A percentile compares a stretch with the other conserved stretches of the same genome.
These are phyloP conservation scores for Colletotrichum euphorbiae DNA, from an alignment of 2,329 filamentous ascomycete genomes.

Conservation along the genomic window DNA sequence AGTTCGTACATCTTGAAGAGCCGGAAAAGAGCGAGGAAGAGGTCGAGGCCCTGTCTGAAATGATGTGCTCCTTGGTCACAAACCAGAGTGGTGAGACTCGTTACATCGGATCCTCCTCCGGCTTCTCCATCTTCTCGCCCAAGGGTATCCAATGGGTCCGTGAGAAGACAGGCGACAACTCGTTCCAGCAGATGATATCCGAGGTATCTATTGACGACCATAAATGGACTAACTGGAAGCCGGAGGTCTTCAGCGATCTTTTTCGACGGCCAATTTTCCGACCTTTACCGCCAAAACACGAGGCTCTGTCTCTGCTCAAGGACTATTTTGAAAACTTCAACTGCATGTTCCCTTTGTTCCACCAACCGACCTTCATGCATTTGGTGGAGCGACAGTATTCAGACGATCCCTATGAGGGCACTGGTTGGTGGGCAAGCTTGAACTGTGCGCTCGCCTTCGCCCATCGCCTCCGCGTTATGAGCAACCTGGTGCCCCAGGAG, in stretches of 20 bases:
- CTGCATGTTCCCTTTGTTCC: slow-evolving; percentile 97
- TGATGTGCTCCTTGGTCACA: slow-evolving; percentile 98
- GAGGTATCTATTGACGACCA: slow-evolving; percentile 92
- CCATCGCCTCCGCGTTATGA: slow-evolving; percentile 93
- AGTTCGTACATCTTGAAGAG: slow-evolving; percentile 57
- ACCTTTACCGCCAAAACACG: slow-evolving; percentile 84
- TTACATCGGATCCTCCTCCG: slow-evolving; percentile 96
- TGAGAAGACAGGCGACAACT: slow-evolving; percentile 93
- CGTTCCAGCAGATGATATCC: slow-evolving; percentile 94
- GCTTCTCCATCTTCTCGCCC: slow-evolving; percentile 98
- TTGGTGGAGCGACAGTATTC: slow-evolving; percentile 95
- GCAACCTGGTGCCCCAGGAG: slow-evolving; percentile 87
- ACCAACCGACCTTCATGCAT: slow-evolving; percentile 98
- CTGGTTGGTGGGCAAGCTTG: slow-evolving; percentile 98
- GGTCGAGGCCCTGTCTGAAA: slow-evolving; percentile 90
- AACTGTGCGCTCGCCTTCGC: slow-evolving; percentile 95
- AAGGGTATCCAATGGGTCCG: slow-evolving; percentile 99
- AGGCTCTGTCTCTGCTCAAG: slow-evolving; percentile 86
- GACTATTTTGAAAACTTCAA: slow-evolving; percentile 99
- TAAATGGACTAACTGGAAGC: slow-evolving; percentile 98
- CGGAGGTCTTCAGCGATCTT: slow-evolving; percentile 94
- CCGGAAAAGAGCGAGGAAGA: slow-evolving; percentile 70
- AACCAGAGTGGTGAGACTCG: slow-evolving; percentile 94
- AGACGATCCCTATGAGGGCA: slow-evolving; percentile 90
- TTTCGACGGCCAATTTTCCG: slow-evolving; percentile 89